Evolutionary conservation across 441 rosid genomes (phyloP), one percentile per base, ranked within the genome.

Genomic region (Dalechampia spathulata): DNA sequence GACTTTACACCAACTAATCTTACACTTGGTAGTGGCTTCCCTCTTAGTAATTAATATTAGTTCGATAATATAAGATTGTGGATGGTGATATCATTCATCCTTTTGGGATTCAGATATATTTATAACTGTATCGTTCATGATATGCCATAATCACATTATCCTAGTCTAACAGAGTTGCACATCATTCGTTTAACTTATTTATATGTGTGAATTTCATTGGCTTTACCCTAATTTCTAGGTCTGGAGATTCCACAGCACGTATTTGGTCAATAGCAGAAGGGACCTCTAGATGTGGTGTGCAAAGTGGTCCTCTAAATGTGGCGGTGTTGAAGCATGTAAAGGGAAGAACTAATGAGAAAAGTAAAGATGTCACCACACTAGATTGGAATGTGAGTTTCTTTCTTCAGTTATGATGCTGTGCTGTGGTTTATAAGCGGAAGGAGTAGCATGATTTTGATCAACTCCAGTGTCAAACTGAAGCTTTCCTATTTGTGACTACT

Each of bases 201-300:
- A 52, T 55, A 22, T 45, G 19, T 14, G n/a, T n/a, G n/a, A 30
- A 30, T 17, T 61, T 57, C 12, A 52, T 53, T 25, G 22, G 41
- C 26, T 26, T 61, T 51, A 26, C 55, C 45, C 21, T 27, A 26
- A 62, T 42, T 65, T 54, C 27, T 60, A 90, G 99, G 61, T 94
- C 99, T 58, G 99, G 99, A 61, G 99, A 94, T 72, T 87, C 96
- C 19, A 88, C 96, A 51, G 98, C 98, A 55, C 96, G 98, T 9
- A 88, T 92, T 61, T 92, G 98, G 98, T 69, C 72, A 51, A 83
- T 92, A 64, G 72, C 87, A 1, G 90, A 86, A 60, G 86, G 83
- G 20, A 37, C 71, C 44, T 61, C 74, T 61, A 81, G 67, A 66
- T 71, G 91, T 60, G 79, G 75, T 62, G 59, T 61, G 14, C 86